A percentile compares a stretch with the other conserved stretches of the same genome.
These are phyloP conservation scores for Grosmannia clavigera DNA, from an alignment of 2,329 filamentous ascomycete genomes.

Conservation along the genomic window DNA sequence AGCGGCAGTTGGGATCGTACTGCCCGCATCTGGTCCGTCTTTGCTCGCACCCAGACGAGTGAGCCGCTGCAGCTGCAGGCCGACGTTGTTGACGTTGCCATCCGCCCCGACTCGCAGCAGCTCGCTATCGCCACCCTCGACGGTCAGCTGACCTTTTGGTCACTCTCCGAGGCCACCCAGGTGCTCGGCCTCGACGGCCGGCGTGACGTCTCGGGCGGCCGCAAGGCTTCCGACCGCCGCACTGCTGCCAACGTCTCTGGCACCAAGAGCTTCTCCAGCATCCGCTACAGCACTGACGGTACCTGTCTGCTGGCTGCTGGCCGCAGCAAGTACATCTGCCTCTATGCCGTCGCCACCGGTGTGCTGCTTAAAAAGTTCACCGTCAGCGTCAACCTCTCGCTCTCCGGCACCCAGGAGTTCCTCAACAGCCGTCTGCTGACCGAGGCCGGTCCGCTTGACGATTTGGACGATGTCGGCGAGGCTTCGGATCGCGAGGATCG, in stretches of 20 bases:
- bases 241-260: slow-evolving; percentile 84
- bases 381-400: slow-evolving; percentile 86
- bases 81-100: slow-evolving; percentile 75
- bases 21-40: slow-evolving; percentile 92
- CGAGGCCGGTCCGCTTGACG: slow-evolving; percentile 71
- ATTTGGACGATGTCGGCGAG: slow-evolving; percentile 83
- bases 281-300: slow-evolving; percentile 86
- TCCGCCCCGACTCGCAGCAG: slow-evolving; percentile 83
- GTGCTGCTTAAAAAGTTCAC: slow-evolving; percentile 91
- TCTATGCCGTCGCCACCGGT: slow-evolving; percentile 90
- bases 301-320: slow-evolving; percentile 81
- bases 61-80: slow-evolving; percentile 87
- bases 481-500: slow-evolving; percentile 81
- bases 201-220: slow-evolving; percentile 83
- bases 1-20: slow-evolving; percentile 97
- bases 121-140: slow-evolving; percentile 87
- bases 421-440: slow-evolving; percentile 86
- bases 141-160: slow-evolving; percentile 92
- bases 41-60: slow-evolving; percentile 84
- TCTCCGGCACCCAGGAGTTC: slow-evolving; percentile 94
- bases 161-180: slow-evolving; percentile 75
- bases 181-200: slow-evolving; percentile 77
- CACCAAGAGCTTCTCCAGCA: slow-evolving; percentile 79
- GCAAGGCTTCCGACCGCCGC: slow-evolving; percentile 74
- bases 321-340: slow-evolving; percentile 96